Conservation (phyloP, 495 filamentous ascomycete genomes). For the Aspergillus funiculosus region DNA sequence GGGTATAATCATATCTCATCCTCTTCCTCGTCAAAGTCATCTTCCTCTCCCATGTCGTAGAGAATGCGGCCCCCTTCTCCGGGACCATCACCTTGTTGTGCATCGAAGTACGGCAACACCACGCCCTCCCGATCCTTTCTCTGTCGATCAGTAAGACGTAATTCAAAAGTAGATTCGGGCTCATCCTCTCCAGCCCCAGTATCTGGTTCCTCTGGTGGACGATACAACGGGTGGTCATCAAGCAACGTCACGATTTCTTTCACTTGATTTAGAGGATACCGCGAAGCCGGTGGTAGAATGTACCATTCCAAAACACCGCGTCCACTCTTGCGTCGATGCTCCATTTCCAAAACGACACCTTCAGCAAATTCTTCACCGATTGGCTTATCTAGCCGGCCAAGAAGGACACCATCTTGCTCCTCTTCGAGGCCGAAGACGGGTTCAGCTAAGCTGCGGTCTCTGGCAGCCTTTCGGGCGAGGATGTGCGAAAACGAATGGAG, state of each 20-base stretch:
- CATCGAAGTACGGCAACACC: constrained; percentile 91
- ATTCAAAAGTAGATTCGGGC: constrained; percentile 70
- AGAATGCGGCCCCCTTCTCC: constrained; percentile 84
- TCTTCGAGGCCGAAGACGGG: constrained; percentile 75
- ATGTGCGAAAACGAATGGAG: constrained; percentile 63
- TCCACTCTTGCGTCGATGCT: constrained; percentile 75
- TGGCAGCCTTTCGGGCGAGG: constrained; percentile 59
- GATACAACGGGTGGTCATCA: constrained; percentile 70
- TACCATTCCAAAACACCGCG: constrained; percentile 73
- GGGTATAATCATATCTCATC: constrained; percentile 75
- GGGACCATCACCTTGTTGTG: constrained; percentile 71
- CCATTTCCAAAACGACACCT: constrained; percentile 76
- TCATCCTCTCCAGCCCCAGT: constrained; percentile 38
- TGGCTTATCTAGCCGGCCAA: constrained; percentile 47
- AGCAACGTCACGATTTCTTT: constrained; percentile 60
- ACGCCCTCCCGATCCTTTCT: constrained; percentile 76
- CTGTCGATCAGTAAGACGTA: constrained; percentile 88
- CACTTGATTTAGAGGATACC: constrained; percentile 28
- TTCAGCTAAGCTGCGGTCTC: constrained; percentile 59
- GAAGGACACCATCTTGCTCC: constrained; percentile 65
- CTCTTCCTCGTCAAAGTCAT: constrained; percentile 98
- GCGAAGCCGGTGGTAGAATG: constrained; percentile 50
- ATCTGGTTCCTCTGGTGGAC: constrained; percentile 36
- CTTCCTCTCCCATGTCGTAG: constrained; percentile 93
- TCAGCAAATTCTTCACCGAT: constrained; percentile 38